Base-by-base conservation (phyloP, 2,329 filamentous ascomycete species). In the Simplicillium sp. region DNA sequence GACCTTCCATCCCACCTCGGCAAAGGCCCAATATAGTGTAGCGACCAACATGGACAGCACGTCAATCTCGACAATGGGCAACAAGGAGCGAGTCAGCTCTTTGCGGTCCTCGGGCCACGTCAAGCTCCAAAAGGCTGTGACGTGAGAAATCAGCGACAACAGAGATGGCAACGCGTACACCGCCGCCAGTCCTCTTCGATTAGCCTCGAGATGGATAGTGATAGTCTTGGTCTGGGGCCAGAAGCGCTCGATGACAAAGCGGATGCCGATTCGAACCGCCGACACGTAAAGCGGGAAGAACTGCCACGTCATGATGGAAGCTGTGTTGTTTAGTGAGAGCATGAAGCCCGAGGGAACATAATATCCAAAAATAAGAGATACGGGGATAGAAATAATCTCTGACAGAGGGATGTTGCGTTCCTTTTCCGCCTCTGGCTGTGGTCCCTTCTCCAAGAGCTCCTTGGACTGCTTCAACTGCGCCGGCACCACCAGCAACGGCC, bases 331-430 rank as follows among this genome's bases (percentile, higher is more conserved):
- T 37, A 63, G 47, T n/a, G 59, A 47, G n/a, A 75, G 59, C 65
- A 74, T 68, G 29, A 66, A 44, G 4, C 64, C 32, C 1, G 68
- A 66, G 0, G 71, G 71, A 2, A 69, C 45, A 34, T 70, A 57
- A 47, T 62, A 75, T 29, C 71, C 71, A 9, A 70, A 36, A 0
- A 64, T 60, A 0, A 75, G 65, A 17, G 66, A 67, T 18, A 66
- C 48, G 7, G 73, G 71, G 15, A 76, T 73, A 18, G 77, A 77
- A 42, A 78, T 65, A 44, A 73, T 70, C 54, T 83, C 79, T 3
- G 73, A 60, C 16, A 56, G 57, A 7, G 60, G 58, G 11, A 75
- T 54, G 43, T 66, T 62, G 8, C 68, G 61, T 11, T 51, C 44
- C 6, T 53, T 44, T 15, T 45, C 46, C 36, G 53, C 40, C 4